Evolutionary conservation across 2,329 filamentous ascomycete species (phyloP).

Genomic region (Hansfordia pulvinata): DNA sequence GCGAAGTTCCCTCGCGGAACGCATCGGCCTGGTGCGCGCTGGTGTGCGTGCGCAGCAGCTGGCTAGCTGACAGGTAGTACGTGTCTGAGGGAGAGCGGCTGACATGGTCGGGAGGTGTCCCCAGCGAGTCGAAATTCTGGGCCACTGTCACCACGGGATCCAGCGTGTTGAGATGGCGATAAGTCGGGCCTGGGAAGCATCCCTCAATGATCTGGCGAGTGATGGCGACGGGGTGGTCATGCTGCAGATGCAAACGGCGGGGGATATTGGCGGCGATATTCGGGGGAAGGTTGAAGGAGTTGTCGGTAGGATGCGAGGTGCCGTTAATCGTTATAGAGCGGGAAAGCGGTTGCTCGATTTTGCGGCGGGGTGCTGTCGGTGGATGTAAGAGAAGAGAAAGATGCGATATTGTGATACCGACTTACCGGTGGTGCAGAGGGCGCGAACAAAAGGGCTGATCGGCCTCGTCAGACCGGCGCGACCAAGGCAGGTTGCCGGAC

Average conservation of each 20-base stretch:
- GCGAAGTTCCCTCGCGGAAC: conserved; percentile 57
- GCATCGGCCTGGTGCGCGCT: conserved; percentile 82
- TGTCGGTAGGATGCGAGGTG: conserved; percentile 51
- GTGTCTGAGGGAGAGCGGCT: conserved; percentile 82
- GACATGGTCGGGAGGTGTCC: conserved; percentile 77
- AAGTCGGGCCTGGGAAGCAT: conserved; percentile 62
- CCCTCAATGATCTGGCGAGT: conserved; percentile 88
- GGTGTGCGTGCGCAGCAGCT: conserved; percentile 83
- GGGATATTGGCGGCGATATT: conserved; percentile 63
- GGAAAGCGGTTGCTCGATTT: no score
- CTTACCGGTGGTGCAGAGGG: no score
- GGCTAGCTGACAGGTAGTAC: conserved; percentile 81
- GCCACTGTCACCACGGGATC: conserved; percentile 71
- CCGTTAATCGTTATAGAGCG: conserved; percentile 46
- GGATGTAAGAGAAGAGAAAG: no score
- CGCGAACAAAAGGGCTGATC: no score
- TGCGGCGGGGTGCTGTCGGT: conserved; percentile 5
- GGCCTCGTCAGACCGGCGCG: no score
- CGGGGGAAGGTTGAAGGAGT: conserved; percentile 73
- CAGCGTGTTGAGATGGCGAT: conserved; percentile 63
- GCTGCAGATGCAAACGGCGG: conserved; percentile 76
- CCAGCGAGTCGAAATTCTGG: conserved; percentile 95
- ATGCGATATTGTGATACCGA: no score
- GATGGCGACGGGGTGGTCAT: conserved; percentile 80
- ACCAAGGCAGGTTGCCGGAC: no score